Percentiles rank a stretch among this genome's conserved stretches.
Conservation (phyloP, 306 rosid species). For the Prunus davidiana region DNA sequence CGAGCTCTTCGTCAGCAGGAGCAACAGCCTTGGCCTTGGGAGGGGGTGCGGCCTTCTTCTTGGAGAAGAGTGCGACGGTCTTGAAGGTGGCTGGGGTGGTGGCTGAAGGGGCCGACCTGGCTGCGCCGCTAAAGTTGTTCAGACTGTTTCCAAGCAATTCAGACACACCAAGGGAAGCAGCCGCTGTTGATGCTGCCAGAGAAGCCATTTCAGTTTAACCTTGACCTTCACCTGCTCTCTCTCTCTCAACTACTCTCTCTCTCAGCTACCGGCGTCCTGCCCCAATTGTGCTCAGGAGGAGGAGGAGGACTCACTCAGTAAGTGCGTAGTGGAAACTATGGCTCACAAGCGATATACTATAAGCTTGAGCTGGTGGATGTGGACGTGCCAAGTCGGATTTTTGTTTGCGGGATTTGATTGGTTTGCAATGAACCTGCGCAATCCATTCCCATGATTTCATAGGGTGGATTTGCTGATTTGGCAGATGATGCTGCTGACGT, state of each 20-base stretch:
- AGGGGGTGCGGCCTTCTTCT: constrained; percentile 64
- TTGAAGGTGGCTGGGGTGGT: constrained; percentile 60
- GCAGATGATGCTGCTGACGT: constrained; percentile 57
- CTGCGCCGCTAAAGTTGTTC: constrained; percentile 48
- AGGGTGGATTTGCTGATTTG: constrained; percentile 43
- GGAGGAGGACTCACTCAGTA: not conserved
- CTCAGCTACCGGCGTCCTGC: not conserved
- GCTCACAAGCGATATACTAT: constrained; percentile 34
- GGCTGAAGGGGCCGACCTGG: constrained; percentile 58
- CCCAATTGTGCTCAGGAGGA: not conserved
- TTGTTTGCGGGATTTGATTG: constrained; percentile 44
- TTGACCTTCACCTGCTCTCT: not conserved
- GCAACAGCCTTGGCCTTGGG: constrained; percentile 60
- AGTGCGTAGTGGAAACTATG: not conserved
- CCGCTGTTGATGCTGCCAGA: constrained; percentile 64
- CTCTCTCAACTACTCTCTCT: not conserved
- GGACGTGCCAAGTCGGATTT: constrained; percentile 68
- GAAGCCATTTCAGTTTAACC: constrained; percentile 50
- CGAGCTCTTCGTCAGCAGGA: constrained; percentile 69
- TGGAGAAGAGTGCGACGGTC: constrained; percentile 75
- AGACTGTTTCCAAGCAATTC: constrained; percentile 87
- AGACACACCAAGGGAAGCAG: constrained; percentile 77
- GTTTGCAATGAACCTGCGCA: constrained; percentile 36
- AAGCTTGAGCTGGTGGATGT: constrained; percentile 75
- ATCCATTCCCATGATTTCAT: constrained; percentile 69